A percentile compares a stretch with the other conserved stretches of the same genome.
These are phyloP conservation scores for Cucurbita pepo DNA, from an alignment of 306 rosid species.

Conservation along the genomic window DNA sequence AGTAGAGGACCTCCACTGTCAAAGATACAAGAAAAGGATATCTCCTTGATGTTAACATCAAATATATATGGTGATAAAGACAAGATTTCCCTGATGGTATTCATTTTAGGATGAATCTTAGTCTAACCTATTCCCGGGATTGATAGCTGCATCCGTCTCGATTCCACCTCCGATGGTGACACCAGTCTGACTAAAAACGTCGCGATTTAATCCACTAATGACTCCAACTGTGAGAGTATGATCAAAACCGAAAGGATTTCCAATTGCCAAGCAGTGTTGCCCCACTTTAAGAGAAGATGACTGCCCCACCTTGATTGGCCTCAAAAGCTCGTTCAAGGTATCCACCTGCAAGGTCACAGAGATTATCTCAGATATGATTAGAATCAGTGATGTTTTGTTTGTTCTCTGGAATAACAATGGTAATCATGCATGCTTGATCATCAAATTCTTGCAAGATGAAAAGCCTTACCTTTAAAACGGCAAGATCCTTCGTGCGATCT, in stretches of 20 bases:
- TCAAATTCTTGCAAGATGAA: background rate
- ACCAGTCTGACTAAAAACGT: conserved; percentile 76
- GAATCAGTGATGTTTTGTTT: background rate
- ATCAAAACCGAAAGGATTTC: conserved; percentile 97
- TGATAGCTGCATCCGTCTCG: conserved; percentile 93
- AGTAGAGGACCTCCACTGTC: conserved; percentile 87
- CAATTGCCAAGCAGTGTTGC: conserved; percentile 93
- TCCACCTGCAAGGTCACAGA: conserved; percentile 47
- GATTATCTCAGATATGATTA: background rate
- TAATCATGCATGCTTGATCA: background rate
- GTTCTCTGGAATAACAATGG: background rate
- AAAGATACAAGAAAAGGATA: conserved; percentile 15
- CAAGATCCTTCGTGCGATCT: conserved; percentile 96
- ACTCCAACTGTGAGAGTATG: conserved; percentile 95
- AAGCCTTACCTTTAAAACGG: conserved; percentile 56
- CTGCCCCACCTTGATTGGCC: conserved; percentile 59
- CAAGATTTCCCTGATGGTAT: background rate
- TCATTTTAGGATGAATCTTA: background rate
- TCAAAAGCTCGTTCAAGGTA: conserved; percentile 59
- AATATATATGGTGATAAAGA: background rate
- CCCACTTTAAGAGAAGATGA: conserved; percentile 79
- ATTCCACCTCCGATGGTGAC: conserved; percentile 95
- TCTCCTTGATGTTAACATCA: background rate
- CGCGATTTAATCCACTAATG: conserved; percentile 83
- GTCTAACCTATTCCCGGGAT: conserved; percentile 85